A percentile compares a stretch with the other conserved stretches of the same genome.
Conservation (phyloP, 345 rosid genomes). For the Eucalyptus cloeziana region DNA sequence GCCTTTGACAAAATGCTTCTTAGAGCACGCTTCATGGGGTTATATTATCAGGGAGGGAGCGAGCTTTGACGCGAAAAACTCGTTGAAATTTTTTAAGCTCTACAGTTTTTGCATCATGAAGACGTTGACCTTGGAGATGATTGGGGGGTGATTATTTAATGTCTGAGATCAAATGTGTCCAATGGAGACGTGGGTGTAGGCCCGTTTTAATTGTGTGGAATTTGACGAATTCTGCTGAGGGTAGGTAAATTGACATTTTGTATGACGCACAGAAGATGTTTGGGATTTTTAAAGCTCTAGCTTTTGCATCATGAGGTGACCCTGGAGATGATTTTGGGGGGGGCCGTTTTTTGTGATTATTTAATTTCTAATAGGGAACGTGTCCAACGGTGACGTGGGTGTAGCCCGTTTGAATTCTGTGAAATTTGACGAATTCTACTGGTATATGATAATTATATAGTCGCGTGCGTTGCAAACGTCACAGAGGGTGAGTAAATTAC, state of each 20-base stretch:
- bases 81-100: background rate
- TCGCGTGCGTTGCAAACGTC: background rate
- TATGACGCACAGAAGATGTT: no score
- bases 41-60: background rate
- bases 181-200: no score
- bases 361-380: background rate
- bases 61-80: background rate
- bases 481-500: background rate
- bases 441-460: background rate
- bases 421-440: background rate
- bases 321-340: no score
- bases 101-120: background rate
- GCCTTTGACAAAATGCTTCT: background rate
- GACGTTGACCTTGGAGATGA: background rate
- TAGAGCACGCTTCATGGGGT: background rate
- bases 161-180: no score
- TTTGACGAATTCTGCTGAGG: no score
- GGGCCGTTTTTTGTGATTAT: no score
- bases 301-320: no score
- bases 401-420: background rate
- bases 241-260: no score
- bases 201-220: no score
- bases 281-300: no score
- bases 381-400: background rate
- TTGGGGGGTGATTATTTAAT: background rate